phyloP scores from a whole-genome alignment of 73 alveolate species.

The Paraurostyla sp. region DNA sequence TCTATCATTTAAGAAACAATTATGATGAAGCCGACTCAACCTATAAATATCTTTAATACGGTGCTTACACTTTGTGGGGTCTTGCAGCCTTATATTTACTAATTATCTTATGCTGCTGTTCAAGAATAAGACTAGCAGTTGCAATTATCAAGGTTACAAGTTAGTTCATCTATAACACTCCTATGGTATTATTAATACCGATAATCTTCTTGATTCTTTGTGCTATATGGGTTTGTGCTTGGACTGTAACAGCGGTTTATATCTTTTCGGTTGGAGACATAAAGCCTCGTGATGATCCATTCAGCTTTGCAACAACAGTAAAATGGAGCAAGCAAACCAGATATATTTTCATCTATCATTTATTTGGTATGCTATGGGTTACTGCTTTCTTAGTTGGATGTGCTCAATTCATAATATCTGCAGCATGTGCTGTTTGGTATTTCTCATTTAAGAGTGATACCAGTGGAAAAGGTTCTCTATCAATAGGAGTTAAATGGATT shows the following conservation, averaged over 20 bases:
- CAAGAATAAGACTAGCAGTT: slow-evolving; percentile 94
- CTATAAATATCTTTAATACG: slow-evolving; percentile 61
- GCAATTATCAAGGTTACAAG: slow-evolving; percentile 92
- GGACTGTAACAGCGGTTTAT: slow-evolving; percentile 89
- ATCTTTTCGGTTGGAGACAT: slow-evolving; percentile 90
- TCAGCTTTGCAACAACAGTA: slow-evolving; percentile 83
- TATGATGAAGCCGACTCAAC: slow-evolving; percentile 37
- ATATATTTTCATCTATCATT: slow-evolving; percentile 87
- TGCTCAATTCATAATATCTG: slow-evolving; percentile 90
- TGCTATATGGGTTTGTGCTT: slow-evolving; percentile 73
- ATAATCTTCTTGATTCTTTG: slow-evolving; percentile 69
- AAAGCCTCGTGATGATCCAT: slow-evolving; percentile 57
- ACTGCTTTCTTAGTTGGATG: slow-evolving; percentile 79
- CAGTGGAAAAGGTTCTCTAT: slow-evolving; percentile 88
- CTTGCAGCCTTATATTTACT: slow-evolving; percentile 70
- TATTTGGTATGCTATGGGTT: slow-evolving; percentile 92
- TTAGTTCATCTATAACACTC: slow-evolving; percentile 79
- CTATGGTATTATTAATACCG: slow-evolving; percentile 79
- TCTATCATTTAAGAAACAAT: slow-evolving; percentile 29
- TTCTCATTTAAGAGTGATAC: slow-evolving; percentile 95
- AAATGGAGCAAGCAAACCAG: slow-evolving; percentile 83
- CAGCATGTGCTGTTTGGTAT: slow-evolving; percentile 97
- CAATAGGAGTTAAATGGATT: slow-evolving; percentile 90
- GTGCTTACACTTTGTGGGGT: slow-evolving; percentile 79
- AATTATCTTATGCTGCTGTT: slow-evolving; percentile 85